These are phyloP conservation scores for Clonostachys sp. DNA, from an alignment of 2,329 filamentous ascomycete species.

Conservation along the genomic window DNA sequence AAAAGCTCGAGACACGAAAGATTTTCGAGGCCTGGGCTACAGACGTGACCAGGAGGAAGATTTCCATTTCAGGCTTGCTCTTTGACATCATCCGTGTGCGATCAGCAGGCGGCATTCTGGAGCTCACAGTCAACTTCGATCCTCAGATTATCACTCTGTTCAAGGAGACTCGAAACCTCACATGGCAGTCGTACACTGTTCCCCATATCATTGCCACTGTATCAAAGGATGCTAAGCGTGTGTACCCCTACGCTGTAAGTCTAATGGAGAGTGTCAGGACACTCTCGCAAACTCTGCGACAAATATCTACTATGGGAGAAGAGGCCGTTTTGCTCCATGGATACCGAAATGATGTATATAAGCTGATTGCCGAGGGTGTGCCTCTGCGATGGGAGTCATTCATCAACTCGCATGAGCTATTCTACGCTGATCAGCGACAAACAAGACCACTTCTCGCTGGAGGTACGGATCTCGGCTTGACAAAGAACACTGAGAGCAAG, in stretches of 20 bases:
- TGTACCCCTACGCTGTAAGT: slow-evolving; percentile 96
- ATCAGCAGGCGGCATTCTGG: slow-evolving; percentile 83
- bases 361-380: slow-evolving; percentile 78
- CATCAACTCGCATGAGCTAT: slow-evolving; percentile 91
- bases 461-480: slow-evolving; percentile 31
- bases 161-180: slow-evolving; percentile 94
- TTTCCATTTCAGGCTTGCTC: slow-evolving; percentile 86
- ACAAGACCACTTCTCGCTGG: slow-evolving; percentile 37
- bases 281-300: slow-evolving; percentile 79
- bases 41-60: slow-evolving; percentile 82
- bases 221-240: slow-evolving; percentile 96
- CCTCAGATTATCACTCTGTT: slow-evolving; percentile 95
- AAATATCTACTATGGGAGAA: slow-evolving; percentile 80
- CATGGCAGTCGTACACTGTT: slow-evolving; percentile 92
- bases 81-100: slow-evolving; percentile 87
- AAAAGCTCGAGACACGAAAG: slow-evolving; percentile 89
- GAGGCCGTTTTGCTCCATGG: slow-evolving; percentile 85
- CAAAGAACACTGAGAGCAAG: slow-evolving; percentile 72
- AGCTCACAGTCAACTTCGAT: slow-evolving; percentile 94
- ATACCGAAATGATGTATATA: slow-evolving; percentile 86
- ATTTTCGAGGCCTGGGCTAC: slow-evolving; percentile 96
- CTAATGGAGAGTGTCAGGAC: slow-evolving; percentile 98
- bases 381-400: slow-evolving; percentile 97
- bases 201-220: slow-evolving; percentile 93
- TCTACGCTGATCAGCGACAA: slow-evolving; percentile 45